Conservation (phyloP, 148 eudicot species). For the Arbutus unedo region DNA sequence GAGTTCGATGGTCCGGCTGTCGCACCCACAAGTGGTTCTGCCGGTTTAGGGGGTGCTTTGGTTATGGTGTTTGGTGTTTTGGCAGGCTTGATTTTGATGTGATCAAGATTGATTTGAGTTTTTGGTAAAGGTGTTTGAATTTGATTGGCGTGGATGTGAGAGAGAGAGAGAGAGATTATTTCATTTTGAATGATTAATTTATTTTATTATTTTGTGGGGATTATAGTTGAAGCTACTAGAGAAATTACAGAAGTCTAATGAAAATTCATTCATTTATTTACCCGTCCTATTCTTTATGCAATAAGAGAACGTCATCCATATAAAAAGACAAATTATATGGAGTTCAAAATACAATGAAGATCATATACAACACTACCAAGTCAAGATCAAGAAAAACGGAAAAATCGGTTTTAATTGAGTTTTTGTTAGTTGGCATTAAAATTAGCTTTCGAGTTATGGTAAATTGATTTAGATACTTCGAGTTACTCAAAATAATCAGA, state of each 20-base stretch:
- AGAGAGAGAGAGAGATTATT: not conserved
- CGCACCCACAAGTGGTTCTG: slow-evolving; percentile 50
- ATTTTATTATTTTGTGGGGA: not conserved
- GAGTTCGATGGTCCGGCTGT: slow-evolving; percentile 34
- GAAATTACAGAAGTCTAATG: not conserved
- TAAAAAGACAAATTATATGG: not conserved
- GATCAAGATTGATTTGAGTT: not conserved
- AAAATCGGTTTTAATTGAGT: too few species aligned
- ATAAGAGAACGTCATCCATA: not conserved
- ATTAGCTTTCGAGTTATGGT: too few species aligned
- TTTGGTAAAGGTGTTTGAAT: too few species aligned
- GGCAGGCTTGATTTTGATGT: slow-evolving; percentile 23
- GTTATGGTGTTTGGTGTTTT: slow-evolving; percentile 28
- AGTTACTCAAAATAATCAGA: too few species aligned
- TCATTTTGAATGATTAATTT: not conserved
- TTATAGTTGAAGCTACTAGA: not conserved
- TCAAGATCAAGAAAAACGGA: too few species aligned
- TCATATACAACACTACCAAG: too few species aligned
- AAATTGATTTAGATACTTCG: too few species aligned
- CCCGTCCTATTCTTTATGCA: not conserved
- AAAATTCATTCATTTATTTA: slow-evolving; percentile 4
- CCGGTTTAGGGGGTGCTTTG: slow-evolving; percentile 20
- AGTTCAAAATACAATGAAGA: too few species aligned
- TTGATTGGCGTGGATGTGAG: too few species aligned
- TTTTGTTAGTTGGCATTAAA: too few species aligned